Evolutionary conservation across 1,284 basidiomycete genomes (phyloP), one percentile per base, ranked within the genome.

Genomic region (Heterobasidion occidentale): DNA sequence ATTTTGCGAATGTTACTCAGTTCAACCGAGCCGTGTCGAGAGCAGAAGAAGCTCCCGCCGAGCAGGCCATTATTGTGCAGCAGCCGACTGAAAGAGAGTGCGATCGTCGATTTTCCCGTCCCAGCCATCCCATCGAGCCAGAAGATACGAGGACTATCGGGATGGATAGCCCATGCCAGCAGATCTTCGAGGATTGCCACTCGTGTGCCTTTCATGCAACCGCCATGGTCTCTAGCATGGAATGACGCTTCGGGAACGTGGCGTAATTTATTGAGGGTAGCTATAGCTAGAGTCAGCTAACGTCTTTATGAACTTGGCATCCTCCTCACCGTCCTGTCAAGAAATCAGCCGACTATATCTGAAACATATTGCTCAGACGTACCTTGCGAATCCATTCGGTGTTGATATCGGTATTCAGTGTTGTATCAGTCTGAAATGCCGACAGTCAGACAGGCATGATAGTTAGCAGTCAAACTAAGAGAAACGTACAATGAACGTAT

Each of bases 51-150:
- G 50, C 36, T 35, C 5, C 36, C 52, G 6, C 12, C 58, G 34
- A 19, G 46, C 44, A 54, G 47, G 55, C 12, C 46, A 15, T 5
- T 36, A n/a, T 46, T 46, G n/a, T 51, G 34, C 15, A 46, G 34
- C 46, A 19, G 53, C n/a, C 34, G 46, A 6, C 27, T 27, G 27
- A 27, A 27, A 27, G 27, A 27, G 27, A 27, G 27, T 3, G 65
- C 60, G 36, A 66, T 62, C 3, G 61, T 61, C 7, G 65, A 59
- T 51, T 66, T 66, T 7, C 65, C 65, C 11, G 61, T 63, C 2
- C 65, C 65, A 14, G 65, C 64, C 51, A 63, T 57, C 12, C 64
- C 65, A 56, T 62, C 56, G n/a, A 66, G 57, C 64, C 64, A 65
- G 54, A 58, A 65, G 17, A 64, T 58, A 17, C 51, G 54, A 9